phyloP scores from a whole-genome alignment of 495 filamentous ascomycete species.

The Cladorrhinum samala region DNA sequence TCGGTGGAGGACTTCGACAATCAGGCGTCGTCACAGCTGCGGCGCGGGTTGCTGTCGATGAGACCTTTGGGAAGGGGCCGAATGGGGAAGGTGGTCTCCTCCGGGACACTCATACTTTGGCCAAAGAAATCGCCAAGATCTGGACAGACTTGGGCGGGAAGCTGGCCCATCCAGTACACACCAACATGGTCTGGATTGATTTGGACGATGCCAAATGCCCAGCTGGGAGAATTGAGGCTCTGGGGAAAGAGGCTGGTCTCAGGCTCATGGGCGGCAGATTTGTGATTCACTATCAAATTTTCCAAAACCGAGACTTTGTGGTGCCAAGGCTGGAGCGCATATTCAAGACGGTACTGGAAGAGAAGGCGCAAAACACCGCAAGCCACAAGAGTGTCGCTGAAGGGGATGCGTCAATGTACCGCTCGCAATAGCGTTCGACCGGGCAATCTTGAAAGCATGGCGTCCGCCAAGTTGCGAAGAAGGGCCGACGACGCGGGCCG shows the following conservation, averaged over 20 bases:
- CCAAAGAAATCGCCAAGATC: conserved; percentile 55
- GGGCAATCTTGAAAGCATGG: neutral
- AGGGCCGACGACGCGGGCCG: conserved; percentile 9
- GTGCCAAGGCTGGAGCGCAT: conserved; percentile 42
- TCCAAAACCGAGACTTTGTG: conserved; percentile 39
- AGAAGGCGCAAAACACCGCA: conserved; percentile 10
- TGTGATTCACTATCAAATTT: conserved; percentile 62
- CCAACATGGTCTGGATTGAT: conserved; percentile 94
- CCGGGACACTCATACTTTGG: conserved; percentile 53
- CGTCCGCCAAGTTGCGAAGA: neutral
- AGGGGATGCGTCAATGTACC: conserved; percentile 22
- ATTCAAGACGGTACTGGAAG: conserved; percentile 37
- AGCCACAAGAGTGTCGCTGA: neutral
- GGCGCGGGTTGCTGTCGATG: conserved; percentile 55
- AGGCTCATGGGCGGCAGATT: conserved; percentile 47
- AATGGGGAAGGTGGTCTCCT: conserved; percentile 61
- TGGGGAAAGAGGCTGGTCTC: conserved; percentile 49
- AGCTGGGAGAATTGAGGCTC: conserved; percentile 38
- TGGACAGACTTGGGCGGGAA: conserved; percentile 61
- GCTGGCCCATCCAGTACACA: conserved; percentile 60
- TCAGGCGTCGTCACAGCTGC: conserved; percentile 55
- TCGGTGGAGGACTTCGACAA: conserved; percentile 80
- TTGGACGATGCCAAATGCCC: conserved; percentile 48
- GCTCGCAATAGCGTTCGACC: conserved; percentile 4
- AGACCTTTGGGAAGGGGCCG: conserved; percentile 59